phyloP scores from a whole-genome alignment of 306 rosid genomes.

The Mimosa bimucronata region DNA sequence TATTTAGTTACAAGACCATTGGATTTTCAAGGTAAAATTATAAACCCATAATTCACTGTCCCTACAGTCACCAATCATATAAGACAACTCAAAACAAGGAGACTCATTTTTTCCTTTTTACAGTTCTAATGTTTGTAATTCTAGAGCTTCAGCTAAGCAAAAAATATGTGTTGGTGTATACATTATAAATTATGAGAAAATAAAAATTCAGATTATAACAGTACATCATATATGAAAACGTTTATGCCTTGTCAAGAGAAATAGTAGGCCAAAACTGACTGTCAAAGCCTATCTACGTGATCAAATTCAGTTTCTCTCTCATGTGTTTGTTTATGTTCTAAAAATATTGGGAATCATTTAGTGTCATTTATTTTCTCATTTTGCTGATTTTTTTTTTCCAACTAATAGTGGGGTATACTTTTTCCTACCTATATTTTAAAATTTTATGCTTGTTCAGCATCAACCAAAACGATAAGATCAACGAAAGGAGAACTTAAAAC shows the following conservation, averaged over 20 bases:
- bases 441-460: conserved; percentile 31
- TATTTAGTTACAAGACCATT: no score
- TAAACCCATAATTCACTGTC: conserved; percentile 18
- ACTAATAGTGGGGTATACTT: conserved; percentile 29
- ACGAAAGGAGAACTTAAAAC: conserved; percentile 40
- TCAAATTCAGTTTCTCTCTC: conserved; percentile 24
- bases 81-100: neutral
- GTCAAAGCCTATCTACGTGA: neutral
- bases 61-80: neutral
- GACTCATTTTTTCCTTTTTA: neutral
- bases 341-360: conserved; percentile 12
- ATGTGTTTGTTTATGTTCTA: neutral
- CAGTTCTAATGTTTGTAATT: neutral
- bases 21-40: neutral
- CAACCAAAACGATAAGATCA: conserved; percentile 36
- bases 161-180: neutral
- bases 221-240: conserved; percentile 2
- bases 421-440: conserved; percentile 29
- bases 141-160: neutral
- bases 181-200: neutral
- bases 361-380: neutral
- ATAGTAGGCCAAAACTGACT: conserved; percentile 9
- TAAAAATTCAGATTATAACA: conserved; percentile 2
- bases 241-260: neutral
- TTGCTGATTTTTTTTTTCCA: neutral